Evolutionary conservation across 2,329 filamentous ascomycete genomes (phyloP), one percentile per base, ranked within the genome.

Genomic region (Colletotrichum orbiculare): DNA sequence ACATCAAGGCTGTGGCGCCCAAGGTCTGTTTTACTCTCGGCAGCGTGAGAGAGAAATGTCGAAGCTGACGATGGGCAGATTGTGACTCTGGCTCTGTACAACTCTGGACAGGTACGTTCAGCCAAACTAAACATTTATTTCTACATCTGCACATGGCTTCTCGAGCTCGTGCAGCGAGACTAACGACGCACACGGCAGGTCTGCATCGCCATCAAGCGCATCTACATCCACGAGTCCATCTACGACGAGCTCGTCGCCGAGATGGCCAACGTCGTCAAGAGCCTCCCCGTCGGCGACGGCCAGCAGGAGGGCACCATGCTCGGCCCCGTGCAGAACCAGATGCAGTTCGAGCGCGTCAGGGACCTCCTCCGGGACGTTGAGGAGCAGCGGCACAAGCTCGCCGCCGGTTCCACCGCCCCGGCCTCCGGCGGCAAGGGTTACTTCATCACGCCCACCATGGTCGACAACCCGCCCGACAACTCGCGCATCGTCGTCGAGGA

Each of bases 301-400:
- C 56, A 55, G 25, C 15, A 52, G 45, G 60, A 56, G 13, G 64
- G 60, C 55, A 68, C 59, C 4, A 56, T 66, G n/a, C 55, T 87
- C 60, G 85, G 87, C 1, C 89, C 89, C 0, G 75, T 91, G 2
- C 87, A 89, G 66, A 91, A 91, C 75, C 76, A 81, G 68, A 84
- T 87, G 82, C 89, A 91, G 74, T 91, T 83, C 71, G 84, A 89
- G 53, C 66, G 47, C 48, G 59, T 68, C 66, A 68, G 58, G 66
- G 64, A 55, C 13, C 55, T 68, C 2, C 64, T 68, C 50, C 58
- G 54, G 39, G 64, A 66, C 25, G 66, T 68, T 2, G 66, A 68
- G 41, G 33, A 57, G 48, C 58, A 66, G 58, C 59, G 66, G 58
- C 63, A 62, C 48, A 67, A 68, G 54, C n/a, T 68, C 34, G 64